Evolutionary conservation across 2,329 filamentous ascomycete species (phyloP).

Genomic region (Phyllosticta citrichinensis): DNA sequence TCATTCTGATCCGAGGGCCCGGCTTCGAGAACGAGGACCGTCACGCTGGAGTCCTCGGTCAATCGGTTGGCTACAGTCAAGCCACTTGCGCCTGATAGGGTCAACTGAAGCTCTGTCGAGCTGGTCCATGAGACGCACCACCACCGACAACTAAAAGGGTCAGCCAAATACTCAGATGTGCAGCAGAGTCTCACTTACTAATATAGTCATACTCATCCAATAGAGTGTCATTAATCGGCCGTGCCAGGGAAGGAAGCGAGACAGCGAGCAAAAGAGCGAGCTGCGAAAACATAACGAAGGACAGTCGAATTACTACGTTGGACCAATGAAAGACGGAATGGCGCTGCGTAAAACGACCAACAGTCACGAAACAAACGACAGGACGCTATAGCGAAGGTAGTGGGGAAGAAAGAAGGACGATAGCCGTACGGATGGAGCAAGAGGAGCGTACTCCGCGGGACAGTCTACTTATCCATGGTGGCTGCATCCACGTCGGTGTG

Average conservation of each 20-base stretch:
- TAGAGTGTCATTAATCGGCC: constrained; percentile 1
- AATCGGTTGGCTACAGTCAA: constrained; percentile 19
- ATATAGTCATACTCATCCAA: constrained; percentile 5
- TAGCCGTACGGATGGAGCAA: not conserved
- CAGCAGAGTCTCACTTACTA: not conserved
- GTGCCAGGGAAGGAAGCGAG: not conserved
- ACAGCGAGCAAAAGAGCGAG: not conserved
- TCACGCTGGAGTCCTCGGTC: constrained; percentile 19
- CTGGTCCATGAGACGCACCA: not conserved
- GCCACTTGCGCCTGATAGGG: not conserved
- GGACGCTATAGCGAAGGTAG: not conserved
- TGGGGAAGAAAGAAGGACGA: not conserved
- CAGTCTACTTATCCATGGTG: not conserved
- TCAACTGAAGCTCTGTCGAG: not conserved
- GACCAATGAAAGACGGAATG: not conserved
- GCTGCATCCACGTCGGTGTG: not conserved
- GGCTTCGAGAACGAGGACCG: constrained; percentile 21
- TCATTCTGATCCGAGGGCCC: constrained; percentile 18
- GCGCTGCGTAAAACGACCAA: not conserved
- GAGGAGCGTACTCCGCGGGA: not conserved
- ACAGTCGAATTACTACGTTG: not conserved
- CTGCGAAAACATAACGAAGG: not conserved
- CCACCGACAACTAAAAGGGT: constrained; percentile 6
- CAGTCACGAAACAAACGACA: not conserved
- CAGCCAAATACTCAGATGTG: not conserved